Conservation (phyloP, 2,329 filamentous ascomycete species). For the Coniochaeta pulveracea region DNA sequence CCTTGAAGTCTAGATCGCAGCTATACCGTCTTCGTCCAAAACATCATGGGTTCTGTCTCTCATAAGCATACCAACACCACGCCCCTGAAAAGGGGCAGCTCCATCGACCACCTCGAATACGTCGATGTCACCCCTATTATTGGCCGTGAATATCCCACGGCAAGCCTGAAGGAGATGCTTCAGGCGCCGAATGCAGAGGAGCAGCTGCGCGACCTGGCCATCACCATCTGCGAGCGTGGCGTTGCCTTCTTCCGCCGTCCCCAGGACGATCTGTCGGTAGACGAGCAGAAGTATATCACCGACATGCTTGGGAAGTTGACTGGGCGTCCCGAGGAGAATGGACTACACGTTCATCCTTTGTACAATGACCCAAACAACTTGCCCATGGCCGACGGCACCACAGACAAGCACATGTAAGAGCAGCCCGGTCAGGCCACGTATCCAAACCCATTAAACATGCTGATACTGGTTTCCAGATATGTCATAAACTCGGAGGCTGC, state of each 20-base stretch:
- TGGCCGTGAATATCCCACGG: conserved; percentile 19
- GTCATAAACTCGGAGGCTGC: conserved; percentile 22
- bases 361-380: conserved; percentile 24
- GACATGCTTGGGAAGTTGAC: conserved; percentile 19
- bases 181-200: conserved; percentile 17
- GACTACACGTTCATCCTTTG: conserved; percentile 19
- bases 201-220: conserved; percentile 20
- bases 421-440: too few relatives aligned
- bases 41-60: conserved; percentile 7
- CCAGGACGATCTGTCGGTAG: conserved; percentile 19
- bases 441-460: too few relatives aligned
- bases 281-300: conserved; percentile 21
- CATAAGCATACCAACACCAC: conserved; percentile 2
- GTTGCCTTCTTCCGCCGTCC: conserved; percentile 19
- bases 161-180: conserved; percentile 19
- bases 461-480: conserved; percentile 18
- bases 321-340: conserved; percentile 17
- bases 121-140: conserved; percentile 20
- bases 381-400: conserved; percentile 23
- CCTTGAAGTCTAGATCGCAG: too few relatives aligned
- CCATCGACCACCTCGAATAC: conserved; percentile 19
- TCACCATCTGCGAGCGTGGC: conserved; percentile 21
- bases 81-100: conserved; percentile 11
- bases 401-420: conserved; percentile 22
- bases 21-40: background rate